Evolutionary conservation across 495 filamentous ascomycete genomes (phyloP), one percentile per base, ranked within the genome.

Genomic region (Jackrogersella multiformis): DNA sequence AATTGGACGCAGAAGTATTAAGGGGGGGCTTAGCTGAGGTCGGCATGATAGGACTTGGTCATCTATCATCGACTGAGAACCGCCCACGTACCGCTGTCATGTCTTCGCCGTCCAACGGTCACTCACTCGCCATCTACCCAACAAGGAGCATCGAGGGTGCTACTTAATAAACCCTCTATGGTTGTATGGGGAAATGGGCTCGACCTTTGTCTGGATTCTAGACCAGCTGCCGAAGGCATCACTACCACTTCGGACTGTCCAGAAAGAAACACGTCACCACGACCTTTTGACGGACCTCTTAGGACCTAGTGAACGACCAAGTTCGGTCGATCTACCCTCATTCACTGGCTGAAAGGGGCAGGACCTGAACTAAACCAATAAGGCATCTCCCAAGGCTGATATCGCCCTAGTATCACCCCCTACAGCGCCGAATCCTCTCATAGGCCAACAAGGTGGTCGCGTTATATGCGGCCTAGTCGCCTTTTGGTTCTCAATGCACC

Each of bases 401-500:
- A 64, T 49, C 51, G 30, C 38, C 56, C 30, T 64, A 45, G 59
- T 38, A 61, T 48, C 51, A 21, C 30, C 56, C 28, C 44, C 55
- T 42, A 34, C 58, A 44, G 20, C 32, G 49, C 45, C 28, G 21
- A 41, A n/a, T 39, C 53, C 12, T 23, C 61, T 44, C 32, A 70
- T 70, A 70, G 67, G 67, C 21, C 28, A 39, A 32, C 32, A 45
- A n/a, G 30, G 35, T 42, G 67, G 67, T 53, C 67, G 46, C 49
- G 56, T 58, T 39, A 13, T 42, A 70, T 61, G 67, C 67, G 67
- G 28, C 67, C 67, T 26, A 51, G 44, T 56, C 36, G 44, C 26
- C 56, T 46, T 58, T 42, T 39, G 56, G 56, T 61, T 65, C 67
- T 54, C 45, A 46, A 61, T 62, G 60, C 60, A 61, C 66, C 60